These are phyloP conservation scores for Naematelia encephala DNA, from an alignment of 768 basidiomycete genomes.

Conservation along the genomic window DNA sequence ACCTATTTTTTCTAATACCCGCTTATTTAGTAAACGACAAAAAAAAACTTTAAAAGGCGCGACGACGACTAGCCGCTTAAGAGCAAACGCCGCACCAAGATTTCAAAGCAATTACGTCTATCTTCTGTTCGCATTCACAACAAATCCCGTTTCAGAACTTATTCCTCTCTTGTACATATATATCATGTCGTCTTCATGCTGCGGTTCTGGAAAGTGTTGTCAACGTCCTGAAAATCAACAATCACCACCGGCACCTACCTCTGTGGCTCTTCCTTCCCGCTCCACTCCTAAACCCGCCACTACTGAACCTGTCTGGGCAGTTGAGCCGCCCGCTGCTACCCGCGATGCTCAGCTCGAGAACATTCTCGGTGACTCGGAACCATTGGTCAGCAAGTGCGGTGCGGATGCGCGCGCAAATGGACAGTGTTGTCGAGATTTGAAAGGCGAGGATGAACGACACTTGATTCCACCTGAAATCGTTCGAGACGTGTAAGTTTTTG, in stretches of 20 bases:
- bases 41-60: not conserved
- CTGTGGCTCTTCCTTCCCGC: not conserved
- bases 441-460: slow-evolving; percentile 44
- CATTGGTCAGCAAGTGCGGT: slow-evolving; percentile 29
- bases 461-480: slow-evolving; percentile 44
- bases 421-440: slow-evolving; percentile 38
- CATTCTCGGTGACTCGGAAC: slow-evolving; percentile 19
- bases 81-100: not conserved
- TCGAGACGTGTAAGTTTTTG: slow-evolving; percentile 39
- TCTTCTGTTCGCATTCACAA: not conserved
- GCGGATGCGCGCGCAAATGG: slow-evolving; percentile 17
- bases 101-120: not conserved
- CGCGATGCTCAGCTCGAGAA: slow-evolving; percentile 19
- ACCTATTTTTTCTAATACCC: not conserved
- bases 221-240: not conserved
- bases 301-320: not conserved
- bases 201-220: not conserved
- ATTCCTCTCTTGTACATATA: not conserved
- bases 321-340: not conserved
- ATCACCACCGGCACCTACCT: not conserved
- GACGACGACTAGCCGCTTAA: not conserved
- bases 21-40: too few relatives aligned
- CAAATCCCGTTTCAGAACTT: too few relatives aligned
- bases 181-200: not conserved
- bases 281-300: not conserved